Conservation (phyloP, 2,329 filamentous ascomycete species). For the Fusarium ambrosium region DNA sequence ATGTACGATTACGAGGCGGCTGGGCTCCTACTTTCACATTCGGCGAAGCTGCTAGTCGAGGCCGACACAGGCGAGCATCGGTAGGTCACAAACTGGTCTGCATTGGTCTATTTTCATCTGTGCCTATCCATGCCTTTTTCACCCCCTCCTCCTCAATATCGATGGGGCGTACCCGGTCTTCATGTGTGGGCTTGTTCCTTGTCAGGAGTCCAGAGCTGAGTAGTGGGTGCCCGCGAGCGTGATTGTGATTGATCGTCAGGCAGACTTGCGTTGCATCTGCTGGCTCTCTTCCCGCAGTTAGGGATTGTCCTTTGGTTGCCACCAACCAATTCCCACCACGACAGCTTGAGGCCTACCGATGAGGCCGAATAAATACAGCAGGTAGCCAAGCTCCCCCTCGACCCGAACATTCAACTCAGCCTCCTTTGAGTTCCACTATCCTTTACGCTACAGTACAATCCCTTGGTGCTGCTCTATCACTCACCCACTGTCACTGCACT, state of each 20-base stretch:
- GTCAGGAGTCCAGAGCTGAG: too few relatives aligned
- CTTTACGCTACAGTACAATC: background rate
- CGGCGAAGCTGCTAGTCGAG: background rate
- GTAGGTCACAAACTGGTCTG: too few relatives aligned
- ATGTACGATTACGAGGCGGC: background rate
- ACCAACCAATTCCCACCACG: too few relatives aligned
- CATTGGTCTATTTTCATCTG: background rate
- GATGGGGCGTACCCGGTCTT: too few relatives aligned
- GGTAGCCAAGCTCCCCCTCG: background rate
- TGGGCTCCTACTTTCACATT: background rate
- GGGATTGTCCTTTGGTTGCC: too few relatives aligned
- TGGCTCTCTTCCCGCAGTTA: background rate
- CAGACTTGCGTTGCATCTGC: background rate
- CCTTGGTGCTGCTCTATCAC: background rate
- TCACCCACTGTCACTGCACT: background rate
- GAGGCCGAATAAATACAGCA: background rate
- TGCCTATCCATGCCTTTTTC: too few relatives aligned
- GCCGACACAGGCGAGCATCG: too few relatives aligned
- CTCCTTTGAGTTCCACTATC: background rate
- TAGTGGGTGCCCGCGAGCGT: too few relatives aligned
- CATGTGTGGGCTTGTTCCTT: too few relatives aligned
- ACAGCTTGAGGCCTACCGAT: too few relatives aligned
- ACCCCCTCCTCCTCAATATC: too few relatives aligned
- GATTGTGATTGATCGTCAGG: too few relatives aligned
- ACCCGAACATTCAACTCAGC: background rate